These are phyloP conservation scores for Monilinia polystroma DNA, from an alignment of 2,329 filamentous ascomycete genomes.

Conservation along the genomic window DNA sequence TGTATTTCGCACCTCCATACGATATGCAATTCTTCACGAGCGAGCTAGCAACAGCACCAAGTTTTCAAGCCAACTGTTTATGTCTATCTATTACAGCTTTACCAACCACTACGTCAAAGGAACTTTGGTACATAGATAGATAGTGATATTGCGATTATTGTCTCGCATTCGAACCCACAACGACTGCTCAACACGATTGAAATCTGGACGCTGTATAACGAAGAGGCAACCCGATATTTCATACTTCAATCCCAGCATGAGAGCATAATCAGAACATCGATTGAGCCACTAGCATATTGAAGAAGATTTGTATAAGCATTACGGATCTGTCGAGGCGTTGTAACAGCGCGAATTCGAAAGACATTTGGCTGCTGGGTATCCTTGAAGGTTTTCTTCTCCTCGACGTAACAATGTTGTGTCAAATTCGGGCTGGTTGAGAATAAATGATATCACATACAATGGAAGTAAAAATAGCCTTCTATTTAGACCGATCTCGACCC, in stretches of 20 bases:
- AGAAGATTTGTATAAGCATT: not conserved
- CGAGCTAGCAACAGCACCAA: not conserved
- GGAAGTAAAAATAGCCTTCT: not conserved
- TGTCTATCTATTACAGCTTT: not conserved
- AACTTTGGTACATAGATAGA: not conserved
- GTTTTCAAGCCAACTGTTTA: not conserved
- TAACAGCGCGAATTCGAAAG: not conserved
- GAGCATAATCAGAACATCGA: too few species aligned
- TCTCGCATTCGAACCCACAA: not conserved
- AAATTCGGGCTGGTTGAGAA: not conserved
- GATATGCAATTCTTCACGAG: not conserved
- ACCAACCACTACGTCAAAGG: too few species aligned
- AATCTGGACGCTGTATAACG: not conserved
- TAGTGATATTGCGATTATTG: not conserved
- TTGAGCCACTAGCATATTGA: not conserved
- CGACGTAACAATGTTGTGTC: not conserved
- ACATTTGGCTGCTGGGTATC: not conserved
- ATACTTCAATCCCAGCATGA: too few species aligned
- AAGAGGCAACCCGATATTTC: not conserved
- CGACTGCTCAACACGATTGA: not conserved
- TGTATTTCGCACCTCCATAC: not conserved
- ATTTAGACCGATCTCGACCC: not conserved
- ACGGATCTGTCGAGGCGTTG: too few species aligned
- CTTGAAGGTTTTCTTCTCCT: not conserved
- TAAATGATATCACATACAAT: not conserved